Evolutionary conservation across 164 flowering plant species (phyloP).

Genomic region (Aristolochia fimbriata): DNA sequence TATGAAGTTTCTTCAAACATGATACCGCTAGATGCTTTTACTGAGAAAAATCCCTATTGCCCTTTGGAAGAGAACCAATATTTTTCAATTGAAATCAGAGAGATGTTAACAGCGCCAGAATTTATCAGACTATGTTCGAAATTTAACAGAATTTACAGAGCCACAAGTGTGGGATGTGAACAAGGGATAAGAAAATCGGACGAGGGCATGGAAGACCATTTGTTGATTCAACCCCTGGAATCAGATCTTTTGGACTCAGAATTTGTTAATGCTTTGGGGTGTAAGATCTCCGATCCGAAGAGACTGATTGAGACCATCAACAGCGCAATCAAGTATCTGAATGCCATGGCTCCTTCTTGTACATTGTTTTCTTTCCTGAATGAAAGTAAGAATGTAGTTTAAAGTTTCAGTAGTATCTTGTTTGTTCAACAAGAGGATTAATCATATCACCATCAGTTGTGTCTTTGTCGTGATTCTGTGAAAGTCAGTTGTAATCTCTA

Average conservation of each 20-base stretch:
- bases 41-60: neutral
- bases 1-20: constrained; percentile 35
- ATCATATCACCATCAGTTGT: no score
- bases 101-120: constrained; percentile 26
- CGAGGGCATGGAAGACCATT: neutral
- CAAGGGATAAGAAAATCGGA: constrained; percentile 4
- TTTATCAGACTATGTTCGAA: constrained; percentile 35
- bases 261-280: constrained; percentile 8
- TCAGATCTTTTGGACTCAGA: constrained; percentile 12
- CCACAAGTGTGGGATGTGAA: constrained; percentile 17
- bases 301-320: constrained; percentile 42
- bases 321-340: constrained; percentile 17
- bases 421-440: neutral
- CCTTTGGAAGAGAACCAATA: constrained; percentile 9
- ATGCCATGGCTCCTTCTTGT: constrained; percentile 7
- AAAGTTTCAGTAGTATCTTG: constrained; percentile 3
- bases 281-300: constrained; percentile 27
- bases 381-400: constrained; percentile 6
- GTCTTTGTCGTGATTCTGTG: neutral
- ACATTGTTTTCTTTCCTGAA: constrained; percentile 6
- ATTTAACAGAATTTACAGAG: constrained; percentile 30
- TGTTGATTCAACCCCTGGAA: constrained; percentile 1
- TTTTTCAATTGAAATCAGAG: constrained; percentile 23
- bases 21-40: constrained; percentile 20
- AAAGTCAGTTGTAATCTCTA: neutral